Evolutionary conservation across 495 filamentous ascomycete genomes (phyloP), one percentile per base, ranked within the genome.

Genomic region (Oleoguttula mirabilis): DNA sequence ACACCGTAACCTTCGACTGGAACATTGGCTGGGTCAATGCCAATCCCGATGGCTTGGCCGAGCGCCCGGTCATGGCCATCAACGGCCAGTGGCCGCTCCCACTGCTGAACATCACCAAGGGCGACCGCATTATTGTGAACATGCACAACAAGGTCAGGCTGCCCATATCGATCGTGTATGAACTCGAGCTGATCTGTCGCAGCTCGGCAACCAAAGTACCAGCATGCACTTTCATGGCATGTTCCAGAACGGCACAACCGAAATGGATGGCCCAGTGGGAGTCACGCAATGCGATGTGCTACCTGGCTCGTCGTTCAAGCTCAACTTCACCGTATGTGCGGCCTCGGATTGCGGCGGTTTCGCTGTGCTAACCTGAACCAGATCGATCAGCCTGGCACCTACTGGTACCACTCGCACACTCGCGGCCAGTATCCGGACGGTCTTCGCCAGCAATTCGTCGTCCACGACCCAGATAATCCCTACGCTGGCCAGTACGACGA

Each of bases 161-260:
- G 8, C 15, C 15, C 6, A 5, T 4, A 2, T 3, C 12, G 12
- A 19, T n/a, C 32, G 15, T 8, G 22, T 22, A 15, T 3, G 6
- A 6, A 10, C 17, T 8, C n/a, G 10, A 3, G 15, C 33, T 45
- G 23, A 50, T 27, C 8, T 2, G 4, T 14, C 8, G 15, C 23
- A 51, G 47, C 70, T 92, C 4, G 80, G 75, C 10, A 74, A 87
- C 53, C 68, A 85, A 52, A 63, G 63, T 20, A 79, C 81, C 2
- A 73, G 72, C 24, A 61, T 90, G 3, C 84, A 92, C 64, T 92
- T 78, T 58, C 84, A 92, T 57, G 84, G 84, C 15, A 67, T 88
- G 54, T 83, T 71, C 56, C 80, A 85, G 57, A 69, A 79, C 52
- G 69, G 67, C 19, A 80, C 79, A 4, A 74, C 66, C 14, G 58